These are phyloP conservation scores for Daldinia loculata DNA, from an alignment of 495 filamentous ascomycete species.

Conservation along the genomic window DNA sequence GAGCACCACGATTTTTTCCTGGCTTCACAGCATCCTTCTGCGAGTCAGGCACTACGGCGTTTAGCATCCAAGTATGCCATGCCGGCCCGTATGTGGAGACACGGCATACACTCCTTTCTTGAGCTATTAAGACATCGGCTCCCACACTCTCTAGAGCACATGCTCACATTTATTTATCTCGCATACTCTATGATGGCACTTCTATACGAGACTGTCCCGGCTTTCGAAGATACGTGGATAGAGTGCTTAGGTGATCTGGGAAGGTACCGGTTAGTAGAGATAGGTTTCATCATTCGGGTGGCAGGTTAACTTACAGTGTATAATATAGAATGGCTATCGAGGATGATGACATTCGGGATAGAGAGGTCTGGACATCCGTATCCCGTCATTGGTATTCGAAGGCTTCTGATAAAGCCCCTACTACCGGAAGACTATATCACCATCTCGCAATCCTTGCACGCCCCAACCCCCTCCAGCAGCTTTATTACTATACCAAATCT, in stretches of 20 bases:
- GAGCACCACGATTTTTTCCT: conserved; percentile 87
- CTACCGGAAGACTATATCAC: conserved; percentile 76
- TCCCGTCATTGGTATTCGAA: conserved; percentile 80
- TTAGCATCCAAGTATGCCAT: conserved; percentile 79
- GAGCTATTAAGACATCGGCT: conserved; percentile 76
- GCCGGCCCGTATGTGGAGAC: conserved; percentile 86
- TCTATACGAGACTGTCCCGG: conserved; percentile 72
- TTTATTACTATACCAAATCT: conserved; percentile 67
- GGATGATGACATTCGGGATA: conserved; percentile 69
- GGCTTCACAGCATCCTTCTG: conserved; percentile 78
- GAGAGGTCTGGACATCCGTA: conserved; percentile 76
- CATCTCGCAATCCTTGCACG: conserved; percentile 80
- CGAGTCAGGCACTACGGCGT: conserved; percentile 64
- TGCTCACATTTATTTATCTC: conserved; percentile 82
- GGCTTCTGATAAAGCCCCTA: conserved; percentile 72
- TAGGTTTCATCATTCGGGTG: neutral
- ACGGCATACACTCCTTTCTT: conserved; percentile 82
- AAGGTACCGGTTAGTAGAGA: conserved; percentile 45
- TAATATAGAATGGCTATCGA: conserved; percentile 71
- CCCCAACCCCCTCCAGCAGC: conserved; percentile 73
- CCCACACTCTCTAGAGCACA: conserved; percentile 75
- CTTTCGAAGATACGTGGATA: conserved; percentile 82
- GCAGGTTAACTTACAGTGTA: conserved; percentile 4
- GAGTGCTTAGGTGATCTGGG: conserved; percentile 82
- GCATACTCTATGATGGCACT: conserved; percentile 81